Base-by-base conservation (phyloP, 495 filamentous ascomycete genomes). In the Neurospora intermedia region DNA sequence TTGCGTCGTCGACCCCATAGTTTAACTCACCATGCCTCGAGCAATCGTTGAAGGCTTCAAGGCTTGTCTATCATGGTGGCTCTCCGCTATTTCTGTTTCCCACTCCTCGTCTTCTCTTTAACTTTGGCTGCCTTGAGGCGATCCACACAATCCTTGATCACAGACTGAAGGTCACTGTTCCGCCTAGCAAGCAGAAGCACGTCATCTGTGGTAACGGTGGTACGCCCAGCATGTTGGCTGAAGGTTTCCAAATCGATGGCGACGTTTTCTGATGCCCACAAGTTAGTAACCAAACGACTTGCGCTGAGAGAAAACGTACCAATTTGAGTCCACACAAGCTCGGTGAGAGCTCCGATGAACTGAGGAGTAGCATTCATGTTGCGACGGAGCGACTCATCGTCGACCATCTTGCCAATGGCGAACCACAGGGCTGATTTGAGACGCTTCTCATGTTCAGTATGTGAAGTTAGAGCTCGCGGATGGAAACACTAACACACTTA, bases 391-490 rank as follows among this genome's bases (percentile, higher is more conserved):
- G 90, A 91, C 79, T 97, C 93, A 74, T 94, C 89, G 80, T 98
- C 95, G 66, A 97, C 92, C 69, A 94, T 93, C 79, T 94, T 92
- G 78, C 94, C 94, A 73, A 97, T 89, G 27, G 89, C 87, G 80
- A 91, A 92, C 94, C 94, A 98, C n/a, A 99, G 88, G 42, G 94
- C 93, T 70, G 93, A 90, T 87, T 99, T 99, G 72, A 98, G 87
- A 75, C 91, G 91, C 93, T 97, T 42, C 8, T 66, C 7, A 35
- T 62, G 23, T 1, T 62, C 15, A 62, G 27, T 2, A 31, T 35
- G 6, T 62, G 0, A 10, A 1, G 3, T 6, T 13, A 1, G 23
- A 27, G 0, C 20, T 23, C 11, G 6, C 11, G 5, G 20, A 15
- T 27, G 0, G n/a, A 38, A 41, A 40, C 27, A 35, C 6, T 16